Conservation (phyloP, 257 asterid genomes). For the Paraleonurus japonicus region DNA sequence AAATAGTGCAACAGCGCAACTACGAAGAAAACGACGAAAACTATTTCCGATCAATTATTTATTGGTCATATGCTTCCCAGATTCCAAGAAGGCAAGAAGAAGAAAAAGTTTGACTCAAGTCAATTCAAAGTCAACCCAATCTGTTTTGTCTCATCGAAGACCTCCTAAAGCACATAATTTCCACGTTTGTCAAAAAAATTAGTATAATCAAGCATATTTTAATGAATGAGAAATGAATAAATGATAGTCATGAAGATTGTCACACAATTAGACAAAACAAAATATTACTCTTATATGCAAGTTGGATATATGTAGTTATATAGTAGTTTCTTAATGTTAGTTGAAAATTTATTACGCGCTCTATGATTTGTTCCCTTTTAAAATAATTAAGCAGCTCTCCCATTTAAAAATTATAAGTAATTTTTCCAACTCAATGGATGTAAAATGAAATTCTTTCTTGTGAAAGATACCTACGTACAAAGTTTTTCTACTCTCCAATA, state of each 20-base stretch:
- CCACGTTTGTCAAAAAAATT: background rate
- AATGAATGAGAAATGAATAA: background rate
- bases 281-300: background rate
- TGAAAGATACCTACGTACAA: too few relatives aligned
- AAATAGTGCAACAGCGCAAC: too few relatives aligned
- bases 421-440: too few relatives aligned
- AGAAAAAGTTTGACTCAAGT: background rate
- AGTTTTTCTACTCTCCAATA: too few relatives aligned
- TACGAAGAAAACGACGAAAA: too few relatives aligned
- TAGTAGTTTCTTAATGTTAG: background rate
- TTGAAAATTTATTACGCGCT: background rate
- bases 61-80: background rate
- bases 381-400: too few relatives aligned
- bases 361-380: background rate
- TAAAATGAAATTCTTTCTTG: too few relatives aligned
- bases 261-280: background rate
- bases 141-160: background rate
- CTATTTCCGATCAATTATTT: background rate
- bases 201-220: too few relatives aligned
- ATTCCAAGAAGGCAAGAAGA: slow-evolving; percentile 14
- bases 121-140: too few relatives aligned
- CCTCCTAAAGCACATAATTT: too few relatives aligned
- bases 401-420: too few relatives aligned
- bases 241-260: background rate
- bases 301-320: background rate